These are phyloP conservation scores for Monosporozyma aerobia DNA, from an alignment of 805 yeast genomes.

Conservation along the genomic window DNA sequence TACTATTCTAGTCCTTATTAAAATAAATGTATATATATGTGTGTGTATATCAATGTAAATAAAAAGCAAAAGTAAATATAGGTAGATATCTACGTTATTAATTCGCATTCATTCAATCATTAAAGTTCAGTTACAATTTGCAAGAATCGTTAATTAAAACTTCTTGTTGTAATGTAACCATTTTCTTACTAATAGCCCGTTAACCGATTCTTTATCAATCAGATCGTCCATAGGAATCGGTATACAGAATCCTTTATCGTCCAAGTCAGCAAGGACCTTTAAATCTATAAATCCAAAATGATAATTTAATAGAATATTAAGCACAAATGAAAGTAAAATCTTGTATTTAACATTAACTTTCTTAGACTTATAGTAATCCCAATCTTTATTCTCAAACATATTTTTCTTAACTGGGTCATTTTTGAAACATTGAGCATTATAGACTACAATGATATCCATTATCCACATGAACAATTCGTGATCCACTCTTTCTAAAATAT, in stretches of 20 bases:
- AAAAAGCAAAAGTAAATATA: no score
- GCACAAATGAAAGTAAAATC: conserved; percentile 31
- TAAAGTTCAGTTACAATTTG: neutral
- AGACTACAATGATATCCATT: conserved; percentile 25
- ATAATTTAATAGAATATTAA: conserved; percentile 38
- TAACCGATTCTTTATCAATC: conserved; percentile 15
- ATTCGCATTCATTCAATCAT: neutral
- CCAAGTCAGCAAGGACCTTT: conserved; percentile 20
- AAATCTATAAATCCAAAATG: conserved; percentile 42
- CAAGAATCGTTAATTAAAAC: conserved; percentile 11
- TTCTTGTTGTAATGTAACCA: conserved; percentile 29
- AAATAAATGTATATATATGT: neutral
- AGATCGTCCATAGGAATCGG: conserved; percentile 21
- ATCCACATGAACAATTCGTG: conserved; percentile 29
- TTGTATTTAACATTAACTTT: conserved; percentile 34
- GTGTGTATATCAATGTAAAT: neutral
- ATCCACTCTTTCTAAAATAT: conserved; percentile 25
- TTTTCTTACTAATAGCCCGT: conserved; percentile 25
- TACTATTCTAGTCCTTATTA: neutral
- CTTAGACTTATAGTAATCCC: conserved; percentile 29
- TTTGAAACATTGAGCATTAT: conserved; percentile 31
- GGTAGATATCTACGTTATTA: no score
- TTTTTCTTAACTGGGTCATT: conserved; percentile 24
- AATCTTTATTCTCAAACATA: conserved; percentile 13
- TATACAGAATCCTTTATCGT: conserved; percentile 21